Evolutionary conservation across 2,329 filamentous ascomycete genomes (phyloP), one percentile per base, ranked within the genome.

Genomic region (Aspergillus piperis): DNA sequence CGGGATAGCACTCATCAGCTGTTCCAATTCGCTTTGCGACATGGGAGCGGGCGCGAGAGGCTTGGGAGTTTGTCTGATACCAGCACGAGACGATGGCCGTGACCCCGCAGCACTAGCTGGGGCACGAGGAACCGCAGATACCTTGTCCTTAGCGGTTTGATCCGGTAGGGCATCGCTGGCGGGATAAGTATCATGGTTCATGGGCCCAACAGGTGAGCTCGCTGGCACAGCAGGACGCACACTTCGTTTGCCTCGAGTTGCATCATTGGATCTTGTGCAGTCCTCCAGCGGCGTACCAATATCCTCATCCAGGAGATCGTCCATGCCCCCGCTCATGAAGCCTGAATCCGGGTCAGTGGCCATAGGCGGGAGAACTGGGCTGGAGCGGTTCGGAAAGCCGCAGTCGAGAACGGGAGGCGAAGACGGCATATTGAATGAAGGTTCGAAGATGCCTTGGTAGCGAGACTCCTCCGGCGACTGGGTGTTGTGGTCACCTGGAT

Each of bases 391-490:
- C 4, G 89, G 88, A 25, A 82, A 80, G 30, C 82, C 80, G 39
- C 84, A 84, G 64, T 86, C 84, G 63, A 92, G 87, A 1, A 96
- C 83, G 1, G 95, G 95, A 13, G 94, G 94, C 3, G 94, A 98
- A 0, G 95, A 98, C 1, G 90, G 90, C 67, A 98, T 91, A 57
- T 91, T 90, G 52, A 87, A 87, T 3, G 92, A 90, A 55, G 92
- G 96, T 58, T 89, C 82, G 48, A 82, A 81, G 8, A 80, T 76
- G 60, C 79, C 80, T 58, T 78, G 78, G 53, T 81, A 82, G 57
- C 81, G 82, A 52, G 75, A 69, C 51, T 81, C 80, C 62, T 83
- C 82, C 30, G 82, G 79, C 13, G 82, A 82, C 27, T 78, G 78
- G 48, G 78, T 72, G n/a, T 76, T 71, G 15, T 76, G 76, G 55